Evolutionary conservation across 495 filamentous ascomycete genomes (phyloP), one percentile per base, ranked within the genome.

Genomic region (Platismatia glauca): DNA sequence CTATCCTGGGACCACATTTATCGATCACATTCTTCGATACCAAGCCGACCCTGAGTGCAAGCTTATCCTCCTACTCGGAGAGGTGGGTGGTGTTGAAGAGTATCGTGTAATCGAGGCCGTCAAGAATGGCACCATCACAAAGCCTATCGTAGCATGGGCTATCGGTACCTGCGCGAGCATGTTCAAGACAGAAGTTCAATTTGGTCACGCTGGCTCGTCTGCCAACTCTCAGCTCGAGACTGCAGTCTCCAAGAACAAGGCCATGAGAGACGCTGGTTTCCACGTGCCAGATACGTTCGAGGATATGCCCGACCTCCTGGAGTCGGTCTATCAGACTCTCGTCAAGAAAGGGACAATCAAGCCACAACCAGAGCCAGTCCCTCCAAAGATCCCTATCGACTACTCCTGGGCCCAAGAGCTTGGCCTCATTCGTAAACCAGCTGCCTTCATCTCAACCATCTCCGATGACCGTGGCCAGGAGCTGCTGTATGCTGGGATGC

Each of bases 111-210:
- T 98, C 66, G 95, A 98, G 74, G 95, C 94, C 41, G 88, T 97
- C 66, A 95, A 97, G 85, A 82, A 87, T 66, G 93, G 93, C 70
- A 76, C 79, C 67, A 97, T 98, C 77, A 97, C 85, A 70, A 98
- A 98, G 85, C 94, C 94, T 66, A 91, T 98, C 72, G 91, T 98
- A 48, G 94, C 94, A 29, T 98, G 94, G 94, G 94, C 94, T 68
- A 98, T 98, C 68, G 94, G 94, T 80, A 98, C 94, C 71, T 97
- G 95, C 77, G 93, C 94, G 46, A 91, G 89, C 84, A 90, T 98
- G 94, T 95, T 98, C 82, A 97, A 96, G 88, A 98, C 94, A 20
- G 94, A 98, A 83, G 94, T 98, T 38, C 94, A 98, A 77, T 98
- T 98, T 79, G 94, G 94, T 71, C 94, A 98, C 81, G 94, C 94